phyloP scores from a whole-genome alignment of 2,329 filamentous ascomycete genomes.

The Penicillium brasilianum region DNA sequence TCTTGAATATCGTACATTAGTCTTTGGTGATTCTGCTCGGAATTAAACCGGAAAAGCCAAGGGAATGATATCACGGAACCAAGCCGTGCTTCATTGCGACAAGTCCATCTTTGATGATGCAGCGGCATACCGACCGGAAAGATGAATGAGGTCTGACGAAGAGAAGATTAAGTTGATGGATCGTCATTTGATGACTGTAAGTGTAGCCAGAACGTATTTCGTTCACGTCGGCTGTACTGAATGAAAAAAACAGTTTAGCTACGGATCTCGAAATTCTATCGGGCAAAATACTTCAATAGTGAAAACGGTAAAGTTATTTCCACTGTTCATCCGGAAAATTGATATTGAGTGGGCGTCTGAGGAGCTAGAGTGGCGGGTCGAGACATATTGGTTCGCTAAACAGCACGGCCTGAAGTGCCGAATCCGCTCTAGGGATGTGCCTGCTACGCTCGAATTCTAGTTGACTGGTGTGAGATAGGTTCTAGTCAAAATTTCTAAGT shows the following conservation, averaged over 20 bases:
- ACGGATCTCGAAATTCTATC: constrained; percentile 35
- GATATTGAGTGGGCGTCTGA: constrained; percentile 24
- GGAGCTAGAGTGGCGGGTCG: constrained; percentile 15
- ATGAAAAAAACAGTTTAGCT: constrained; percentile 28
- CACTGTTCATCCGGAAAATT: constrained; percentile 32
- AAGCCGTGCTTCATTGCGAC: constrained; percentile 11
- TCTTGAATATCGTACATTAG: background rate
- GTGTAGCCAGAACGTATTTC: background rate
- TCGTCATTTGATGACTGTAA: constrained; percentile 20
- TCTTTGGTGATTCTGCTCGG: background rate
- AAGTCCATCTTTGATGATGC: constrained; percentile 57
- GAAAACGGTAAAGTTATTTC: constrained; percentile 37
- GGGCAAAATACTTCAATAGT: constrained; percentile 39
- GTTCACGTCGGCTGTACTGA: background rate
- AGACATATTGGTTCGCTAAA: constrained; percentile 22
- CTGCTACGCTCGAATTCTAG: background rate
- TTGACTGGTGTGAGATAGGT: background rate
- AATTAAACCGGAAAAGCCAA: background rate
- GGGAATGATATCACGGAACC: background rate
- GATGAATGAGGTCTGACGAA: constrained; percentile 12
- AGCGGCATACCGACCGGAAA: constrained; percentile 60
- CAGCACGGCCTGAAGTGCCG: constrained; percentile 19
- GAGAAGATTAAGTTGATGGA: constrained; percentile 25
- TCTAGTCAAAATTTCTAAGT: background rate
- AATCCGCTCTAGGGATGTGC: background rate